A percentile compares a stretch with the other conserved stretches of the same genome.
phyloP scores from a whole-genome alignment of 1,284 basidiomycete species.

The Chondrostereum purpureum region DNA sequence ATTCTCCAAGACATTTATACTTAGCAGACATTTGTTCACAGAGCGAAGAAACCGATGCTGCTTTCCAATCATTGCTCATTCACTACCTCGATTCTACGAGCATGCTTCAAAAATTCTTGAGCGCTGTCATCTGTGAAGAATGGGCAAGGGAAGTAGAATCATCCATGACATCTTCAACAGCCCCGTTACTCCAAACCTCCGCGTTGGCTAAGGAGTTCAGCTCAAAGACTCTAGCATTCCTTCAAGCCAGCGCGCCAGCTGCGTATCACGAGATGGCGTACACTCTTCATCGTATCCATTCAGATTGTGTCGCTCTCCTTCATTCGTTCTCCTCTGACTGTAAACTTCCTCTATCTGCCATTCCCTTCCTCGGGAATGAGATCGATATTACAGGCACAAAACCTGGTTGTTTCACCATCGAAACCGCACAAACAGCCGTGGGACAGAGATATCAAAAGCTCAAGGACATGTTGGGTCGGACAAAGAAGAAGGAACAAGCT shows the following conservation, averaged over 20 bases:
- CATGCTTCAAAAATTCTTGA: constrained; percentile 87
- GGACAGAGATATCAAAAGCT: constrained; percentile 70
- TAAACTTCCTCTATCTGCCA: constrained; percentile 74
- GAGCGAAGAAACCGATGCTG: constrained; percentile 40
- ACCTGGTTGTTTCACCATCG: constrained; percentile 72
- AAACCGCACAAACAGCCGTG: constrained; percentile 71
- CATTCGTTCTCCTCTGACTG: constrained; percentile 80
- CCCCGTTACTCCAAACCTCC: constrained; percentile 47
- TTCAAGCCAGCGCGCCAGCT: constrained; percentile 70
- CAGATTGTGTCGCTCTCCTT: constrained; percentile 77
- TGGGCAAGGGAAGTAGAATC: constrained; percentile 71
- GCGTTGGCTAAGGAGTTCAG: constrained; percentile 64
- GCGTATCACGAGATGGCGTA: constrained; percentile 92
- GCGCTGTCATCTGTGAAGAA: constrained; percentile 84
- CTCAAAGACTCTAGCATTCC: constrained; percentile 57
- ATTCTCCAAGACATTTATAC: no score
- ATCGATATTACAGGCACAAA: constrained; percentile 71
- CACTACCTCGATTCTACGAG: constrained; percentile 83
- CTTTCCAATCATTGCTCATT: constrained; percentile 65
- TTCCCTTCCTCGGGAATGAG: constrained; percentile 75
- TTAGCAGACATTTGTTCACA: no score
- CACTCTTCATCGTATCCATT: constrained; percentile 73
- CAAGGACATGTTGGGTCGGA: constrained; percentile 65
- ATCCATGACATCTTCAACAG: constrained; percentile 20
- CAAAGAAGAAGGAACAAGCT: constrained; percentile 74